A percentile compares a stretch with the other conserved stretches of the same genome.
Evolutionary conservation across 345 rosid genomes (phyloP).

Genomic region (Dipteronia sinensis): DNA sequence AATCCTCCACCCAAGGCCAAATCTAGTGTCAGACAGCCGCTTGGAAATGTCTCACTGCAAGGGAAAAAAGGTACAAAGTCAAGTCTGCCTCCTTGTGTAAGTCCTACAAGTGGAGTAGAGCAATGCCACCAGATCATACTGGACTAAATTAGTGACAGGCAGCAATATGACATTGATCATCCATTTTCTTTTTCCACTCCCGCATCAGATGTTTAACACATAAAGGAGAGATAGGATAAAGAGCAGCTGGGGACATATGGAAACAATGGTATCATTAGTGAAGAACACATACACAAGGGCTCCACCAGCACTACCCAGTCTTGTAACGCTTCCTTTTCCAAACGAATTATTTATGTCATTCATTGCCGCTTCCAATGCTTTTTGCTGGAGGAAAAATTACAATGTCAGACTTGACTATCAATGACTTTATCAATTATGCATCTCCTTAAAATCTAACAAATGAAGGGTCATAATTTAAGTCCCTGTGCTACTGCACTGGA

Average conservation of each 20-base stretch:
- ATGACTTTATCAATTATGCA: neutral
- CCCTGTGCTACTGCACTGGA: neutral
- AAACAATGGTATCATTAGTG: neutral
- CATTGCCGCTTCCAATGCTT: conserved; percentile 94
- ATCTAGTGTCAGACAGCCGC: conserved; percentile 92
- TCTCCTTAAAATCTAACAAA: neutral
- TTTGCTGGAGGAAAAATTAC: conserved; percentile 57
- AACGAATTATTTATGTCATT: conserved; percentile 84
- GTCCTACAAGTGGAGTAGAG: no score
- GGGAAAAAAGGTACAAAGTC: conserved; percentile 16
- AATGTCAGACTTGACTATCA: conserved; percentile 1
- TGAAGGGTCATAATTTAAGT: neutral
- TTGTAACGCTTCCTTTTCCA: conserved; percentile 94
- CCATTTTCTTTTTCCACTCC: no score
- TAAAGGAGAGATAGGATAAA: neutral
- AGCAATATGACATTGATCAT: no score
- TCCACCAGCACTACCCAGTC: conserved; percentile 96
- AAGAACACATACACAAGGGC: conserved; percentile 73
- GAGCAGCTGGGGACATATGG: neutral
- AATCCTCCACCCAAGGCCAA: conserved; percentile 97
- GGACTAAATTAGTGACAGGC: no score
- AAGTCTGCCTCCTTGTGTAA: neutral
- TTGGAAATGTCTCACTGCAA: conserved; percentile 87
- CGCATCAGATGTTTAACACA: neutral
- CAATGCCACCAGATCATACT: no score